Evolutionary conservation across 1,139 yeast species (phyloP).

Genomic region (Scheffersomyces cryptocercus): DNA sequence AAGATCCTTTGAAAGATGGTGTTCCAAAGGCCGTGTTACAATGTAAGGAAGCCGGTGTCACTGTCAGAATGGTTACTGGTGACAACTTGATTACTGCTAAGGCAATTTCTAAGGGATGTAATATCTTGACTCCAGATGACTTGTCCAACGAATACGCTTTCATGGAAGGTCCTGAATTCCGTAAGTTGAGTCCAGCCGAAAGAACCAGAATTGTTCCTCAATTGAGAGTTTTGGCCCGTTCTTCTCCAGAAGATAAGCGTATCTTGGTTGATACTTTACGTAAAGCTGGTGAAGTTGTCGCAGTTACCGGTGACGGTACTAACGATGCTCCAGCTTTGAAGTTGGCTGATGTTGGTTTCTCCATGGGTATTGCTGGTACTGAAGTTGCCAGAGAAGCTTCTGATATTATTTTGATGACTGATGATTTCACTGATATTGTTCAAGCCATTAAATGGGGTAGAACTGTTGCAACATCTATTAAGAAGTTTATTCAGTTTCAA

Average conservation of each 20-base stretch:
- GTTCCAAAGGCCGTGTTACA: conserved; percentile 85
- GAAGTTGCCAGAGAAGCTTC: conserved; percentile 95
- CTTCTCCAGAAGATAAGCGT: conserved; percentile 94
- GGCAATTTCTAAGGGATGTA: conserved; percentile 86
- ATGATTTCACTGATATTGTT: conserved; percentile 91
- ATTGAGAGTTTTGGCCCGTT: conserved; percentile 84
- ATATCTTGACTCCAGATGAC: conserved; percentile 63
- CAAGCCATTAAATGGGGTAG: conserved; percentile 99
- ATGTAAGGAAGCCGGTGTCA: conserved; percentile 89
- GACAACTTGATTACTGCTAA: conserved; percentile 88
- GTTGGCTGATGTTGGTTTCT: conserved; percentile 88
- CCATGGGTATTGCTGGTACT: conserved; percentile 93
- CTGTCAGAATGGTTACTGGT: conserved; percentile 97
- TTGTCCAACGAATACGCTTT: conserved; percentile 57
- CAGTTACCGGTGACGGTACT: conserved; percentile 98
- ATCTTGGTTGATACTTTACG: conserved; percentile 81
- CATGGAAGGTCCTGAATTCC: conserved; percentile 92
- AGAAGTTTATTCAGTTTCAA: conserved; percentile 94
- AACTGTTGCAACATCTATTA: conserved; percentile 91
- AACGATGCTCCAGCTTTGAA: conserved; percentile 95
- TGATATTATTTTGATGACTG: conserved; percentile 93
- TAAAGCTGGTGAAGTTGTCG: conserved; percentile 86
- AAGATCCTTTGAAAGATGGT: conserved; percentile 90
- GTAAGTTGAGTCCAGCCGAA: conserved; percentile 63
- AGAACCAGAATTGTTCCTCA: conserved; percentile 64